Evolutionary conservation across 2,329 filamentous ascomycete species (phyloP).

Genomic region (Colletotrichum plurivorum): DNA sequence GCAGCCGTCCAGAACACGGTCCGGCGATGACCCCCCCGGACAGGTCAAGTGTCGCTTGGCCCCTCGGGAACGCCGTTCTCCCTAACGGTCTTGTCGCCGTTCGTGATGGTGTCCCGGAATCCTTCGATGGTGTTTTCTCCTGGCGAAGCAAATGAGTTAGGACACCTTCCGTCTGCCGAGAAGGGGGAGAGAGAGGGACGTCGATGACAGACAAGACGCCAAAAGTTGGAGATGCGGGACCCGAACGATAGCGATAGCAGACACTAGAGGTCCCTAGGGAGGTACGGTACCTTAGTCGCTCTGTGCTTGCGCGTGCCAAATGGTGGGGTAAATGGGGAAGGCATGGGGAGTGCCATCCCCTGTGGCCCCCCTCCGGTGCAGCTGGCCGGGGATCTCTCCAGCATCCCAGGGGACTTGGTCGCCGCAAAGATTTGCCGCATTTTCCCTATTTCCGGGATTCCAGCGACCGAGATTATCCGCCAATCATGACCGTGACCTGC

Average conservation of each 20-base stretch:
- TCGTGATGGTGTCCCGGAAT: not conserved
- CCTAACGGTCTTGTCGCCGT: not conserved
- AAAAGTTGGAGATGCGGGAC: constrained; percentile 22
- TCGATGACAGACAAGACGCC: not conserved
- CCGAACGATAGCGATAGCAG: constrained; percentile 11
- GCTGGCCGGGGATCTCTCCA: constrained; percentile 17
- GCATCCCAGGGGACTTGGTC: constrained; percentile 7
- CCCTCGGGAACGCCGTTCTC: not conserved
- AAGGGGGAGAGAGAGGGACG: not conserved
- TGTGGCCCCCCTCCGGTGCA: constrained; percentile 14
- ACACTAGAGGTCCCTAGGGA: not conserved
- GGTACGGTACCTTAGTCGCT: not conserved
- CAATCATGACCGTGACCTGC: constrained; percentile 23
- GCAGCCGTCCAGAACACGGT: constrained; percentile 25
- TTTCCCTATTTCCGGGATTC: constrained; percentile 41
- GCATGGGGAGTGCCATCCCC: constrained; percentile 24
- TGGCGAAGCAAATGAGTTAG: not conserved
- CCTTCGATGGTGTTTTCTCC: not conserved
- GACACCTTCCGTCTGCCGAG: not conserved
- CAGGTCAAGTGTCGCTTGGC: constrained; percentile 7
- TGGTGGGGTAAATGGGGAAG: constrained; percentile 41
- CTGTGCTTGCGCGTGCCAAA: constrained; percentile 25
- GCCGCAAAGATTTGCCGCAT: constrained; percentile 39
- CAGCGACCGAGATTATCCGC: constrained; percentile 37
- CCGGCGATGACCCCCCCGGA: constrained; percentile 15